phyloP scores from a whole-genome alignment of 257 asterid genomes.

The Voacanga thouarsii region DNA sequence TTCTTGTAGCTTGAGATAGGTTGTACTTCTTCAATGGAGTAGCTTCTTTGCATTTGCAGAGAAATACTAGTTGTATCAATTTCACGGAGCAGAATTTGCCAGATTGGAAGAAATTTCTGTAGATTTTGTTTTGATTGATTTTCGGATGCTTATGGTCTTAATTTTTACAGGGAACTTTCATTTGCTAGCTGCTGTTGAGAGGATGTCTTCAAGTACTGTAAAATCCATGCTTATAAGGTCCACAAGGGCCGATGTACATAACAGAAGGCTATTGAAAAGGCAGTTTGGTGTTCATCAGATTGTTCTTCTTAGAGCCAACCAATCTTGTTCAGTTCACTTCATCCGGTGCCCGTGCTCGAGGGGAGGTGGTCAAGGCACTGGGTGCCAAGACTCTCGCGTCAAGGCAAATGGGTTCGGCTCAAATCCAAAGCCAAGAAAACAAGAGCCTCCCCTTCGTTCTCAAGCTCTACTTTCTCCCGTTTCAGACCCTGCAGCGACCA shows the following conservation, averaged over 20 bases:
- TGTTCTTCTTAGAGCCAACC: constrained; percentile 18
- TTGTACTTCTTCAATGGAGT: background rate
- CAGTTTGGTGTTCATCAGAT: constrained; percentile 30
- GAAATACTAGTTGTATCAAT: background rate
- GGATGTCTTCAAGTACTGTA: constrained; percentile 44
- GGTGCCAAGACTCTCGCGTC: constrained; percentile 23
- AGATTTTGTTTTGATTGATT: background rate
- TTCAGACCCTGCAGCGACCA: constrained; percentile 55
- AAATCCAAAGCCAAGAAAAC: constrained; percentile 27
- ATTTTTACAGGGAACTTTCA: background rate
- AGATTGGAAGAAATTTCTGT: background rate
- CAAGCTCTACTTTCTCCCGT: constrained; percentile 58
- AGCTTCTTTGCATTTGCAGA: background rate
- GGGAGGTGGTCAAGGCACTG: constrained; percentile 25
- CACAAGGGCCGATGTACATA: constrained; percentile 28
- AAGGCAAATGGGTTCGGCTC: constrained; percentile 27
- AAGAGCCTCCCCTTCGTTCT: constrained; percentile 21
- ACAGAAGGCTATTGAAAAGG: constrained; percentile 36
- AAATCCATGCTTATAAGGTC: constrained; percentile 49
- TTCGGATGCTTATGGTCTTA: too few species aligned
- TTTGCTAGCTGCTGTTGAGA: constrained; percentile 1
- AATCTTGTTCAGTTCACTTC: constrained; percentile 14
- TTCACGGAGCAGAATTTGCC: background rate
- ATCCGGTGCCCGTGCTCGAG: constrained; percentile 27
- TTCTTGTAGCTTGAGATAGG: too few species aligned